phyloP scores from a whole-genome alignment of 345 rosid species.

The Hibiscus mutabilis region DNA sequence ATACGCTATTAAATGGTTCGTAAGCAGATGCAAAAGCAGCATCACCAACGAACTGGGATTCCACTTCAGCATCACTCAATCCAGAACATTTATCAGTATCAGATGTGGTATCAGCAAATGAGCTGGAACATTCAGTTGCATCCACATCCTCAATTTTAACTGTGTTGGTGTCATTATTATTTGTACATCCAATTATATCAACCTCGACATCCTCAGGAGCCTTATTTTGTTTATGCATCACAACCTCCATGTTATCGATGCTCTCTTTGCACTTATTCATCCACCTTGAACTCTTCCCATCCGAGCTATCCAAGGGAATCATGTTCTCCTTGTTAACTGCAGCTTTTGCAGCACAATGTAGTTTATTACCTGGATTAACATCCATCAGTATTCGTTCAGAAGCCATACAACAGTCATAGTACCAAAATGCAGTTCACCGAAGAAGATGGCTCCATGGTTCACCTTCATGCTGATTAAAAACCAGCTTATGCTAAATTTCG shows the following conservation, averaged over 20 bases:
- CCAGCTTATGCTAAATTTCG: background rate
- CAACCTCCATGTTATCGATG: constrained; percentile 10
- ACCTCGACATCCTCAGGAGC: constrained; percentile 1
- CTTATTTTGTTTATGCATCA: constrained; percentile 16
- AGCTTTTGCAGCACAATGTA: constrained; percentile 14
- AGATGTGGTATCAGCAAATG: constrained; percentile 63
- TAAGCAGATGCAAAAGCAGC: constrained; percentile 45
- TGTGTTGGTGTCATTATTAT: constrained; percentile 15
- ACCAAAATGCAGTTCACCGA: constrained; percentile 3
- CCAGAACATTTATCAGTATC: constrained; percentile 42
- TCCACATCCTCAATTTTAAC: constrained; percentile 51
- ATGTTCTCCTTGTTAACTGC: constrained; percentile 29
- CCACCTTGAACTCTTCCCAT: constrained; percentile 25
- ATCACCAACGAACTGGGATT: constrained; percentile 56
- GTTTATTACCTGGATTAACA: constrained; percentile 27
- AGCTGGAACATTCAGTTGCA: constrained; percentile 84
- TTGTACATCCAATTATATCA: constrained; percentile 40
- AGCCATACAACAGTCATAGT: constrained; percentile 23
- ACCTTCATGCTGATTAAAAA: constrained; percentile 14
- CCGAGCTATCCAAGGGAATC: constrained; percentile 18
- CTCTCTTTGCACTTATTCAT: constrained; percentile 9
- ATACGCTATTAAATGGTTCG: constrained; percentile 46
- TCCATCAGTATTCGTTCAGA: constrained; percentile 33
- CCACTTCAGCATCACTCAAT: constrained; percentile 68
- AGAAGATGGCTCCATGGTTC: constrained; percentile 11